Evolutionary conservation across 2,329 filamentous ascomycete genomes (phyloP).

Genomic region (Balansia obtecta): DNA sequence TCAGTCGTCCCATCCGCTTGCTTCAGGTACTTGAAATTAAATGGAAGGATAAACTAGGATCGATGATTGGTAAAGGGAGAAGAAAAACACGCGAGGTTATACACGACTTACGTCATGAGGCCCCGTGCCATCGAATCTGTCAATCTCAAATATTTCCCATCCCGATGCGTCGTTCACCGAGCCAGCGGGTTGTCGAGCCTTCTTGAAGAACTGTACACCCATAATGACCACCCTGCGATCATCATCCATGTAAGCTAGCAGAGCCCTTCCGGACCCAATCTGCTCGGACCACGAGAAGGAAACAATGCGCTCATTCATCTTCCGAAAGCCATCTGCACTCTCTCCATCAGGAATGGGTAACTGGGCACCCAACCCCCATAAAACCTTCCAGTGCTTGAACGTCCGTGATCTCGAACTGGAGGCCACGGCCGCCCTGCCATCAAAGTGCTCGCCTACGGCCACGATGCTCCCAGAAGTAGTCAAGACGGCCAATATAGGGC

Average conservation of each 20-base stretch:
- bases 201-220: constrained; percentile 28
- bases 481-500: constrained; percentile 38
- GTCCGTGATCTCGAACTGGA: constrained; percentile 23
- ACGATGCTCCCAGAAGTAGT: constrained; percentile 37
- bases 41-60: neutral
- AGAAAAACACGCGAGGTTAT: neutral
- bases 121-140: constrained; percentile 33
- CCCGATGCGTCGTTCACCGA: constrained; percentile 16
- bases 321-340: constrained; percentile 18
- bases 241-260: constrained; percentile 42
- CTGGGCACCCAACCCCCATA: constrained; percentile 44
- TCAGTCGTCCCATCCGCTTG: neutral
- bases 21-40: neutral
- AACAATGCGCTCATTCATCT: constrained; percentile 32
- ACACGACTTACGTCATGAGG: constrained; percentile 23
- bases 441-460: constrained; percentile 36
- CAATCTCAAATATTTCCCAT: constrained; percentile 40
- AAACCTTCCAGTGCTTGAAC: constrained; percentile 37
- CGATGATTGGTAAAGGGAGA: neutral
- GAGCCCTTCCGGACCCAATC: constrained; percentile 25
- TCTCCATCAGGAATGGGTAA: constrained; percentile 33
- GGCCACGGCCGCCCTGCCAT: constrained; percentile 15
- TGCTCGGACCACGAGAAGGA: constrained; percentile 42
- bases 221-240: constrained; percentile 37
- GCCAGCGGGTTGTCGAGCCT: constrained; percentile 9